Percentiles rank a stretch among this genome's conserved stretches.
Conservation (phyloP, 805 yeast species). For the Starmerella stellata region DNA sequence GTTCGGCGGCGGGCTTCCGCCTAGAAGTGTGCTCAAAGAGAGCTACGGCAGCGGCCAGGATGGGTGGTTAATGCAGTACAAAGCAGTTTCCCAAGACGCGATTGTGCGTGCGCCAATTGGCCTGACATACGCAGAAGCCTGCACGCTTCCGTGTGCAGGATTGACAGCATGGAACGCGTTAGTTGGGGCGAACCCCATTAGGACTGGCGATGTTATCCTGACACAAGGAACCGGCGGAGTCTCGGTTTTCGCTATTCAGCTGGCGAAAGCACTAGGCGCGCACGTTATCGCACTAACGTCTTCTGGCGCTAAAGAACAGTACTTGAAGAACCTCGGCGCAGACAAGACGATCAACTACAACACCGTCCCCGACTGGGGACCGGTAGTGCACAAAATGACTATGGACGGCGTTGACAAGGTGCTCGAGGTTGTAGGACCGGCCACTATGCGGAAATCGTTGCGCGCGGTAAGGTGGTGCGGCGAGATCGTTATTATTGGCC, state of each 20-base stretch:
- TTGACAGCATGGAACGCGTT: not conserved
- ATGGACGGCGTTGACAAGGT: not conserved
- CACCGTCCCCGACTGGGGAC: not conserved
- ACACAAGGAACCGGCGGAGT: not conserved
- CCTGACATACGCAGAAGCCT: not conserved
- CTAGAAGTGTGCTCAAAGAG: not conserved
- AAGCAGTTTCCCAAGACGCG: not conserved
- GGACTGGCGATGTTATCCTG: not conserved
- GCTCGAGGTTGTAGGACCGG: not conserved
- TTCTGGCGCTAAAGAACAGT: not conserved
- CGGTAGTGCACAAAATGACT: not conserved
- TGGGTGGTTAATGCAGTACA: not conserved
- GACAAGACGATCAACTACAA: not conserved
- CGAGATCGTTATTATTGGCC: not conserved
- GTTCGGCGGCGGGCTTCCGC: not conserved
- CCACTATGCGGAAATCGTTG: not conserved
- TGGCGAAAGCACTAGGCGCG: not conserved
- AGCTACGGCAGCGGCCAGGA: not conserved
- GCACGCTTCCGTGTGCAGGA: not conserved
- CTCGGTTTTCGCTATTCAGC: not conserved
- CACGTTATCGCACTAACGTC: not conserved
- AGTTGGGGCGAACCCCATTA: not conserved
- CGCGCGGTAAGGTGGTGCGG: not conserved
- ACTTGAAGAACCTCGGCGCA: not conserved
- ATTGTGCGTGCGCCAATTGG: not conserved